Base-by-base conservation (phyloP, 129 eudicot species). In the Saposhnikovia divaricata region DNA sequence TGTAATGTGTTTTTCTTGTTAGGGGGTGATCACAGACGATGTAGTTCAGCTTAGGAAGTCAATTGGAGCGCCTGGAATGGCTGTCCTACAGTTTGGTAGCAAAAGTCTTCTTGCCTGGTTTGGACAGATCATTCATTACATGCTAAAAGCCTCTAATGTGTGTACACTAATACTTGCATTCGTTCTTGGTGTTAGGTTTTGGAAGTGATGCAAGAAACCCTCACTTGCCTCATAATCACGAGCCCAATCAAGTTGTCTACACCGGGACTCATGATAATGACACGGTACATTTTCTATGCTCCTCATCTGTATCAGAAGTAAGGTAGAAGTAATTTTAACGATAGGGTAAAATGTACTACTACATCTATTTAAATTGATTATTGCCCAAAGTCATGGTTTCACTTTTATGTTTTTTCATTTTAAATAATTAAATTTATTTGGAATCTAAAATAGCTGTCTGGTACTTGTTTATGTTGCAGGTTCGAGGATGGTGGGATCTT, bases 201-300 rank as follows among this genome's bases (percentile, higher is more conserved):
- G 98, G 98, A 84, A 92, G 98, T 89, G 98, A 95, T 85, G 89
- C 98, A 48, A 89, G 81, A 83, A 95, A 95, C 80, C 98, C 98
- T 77, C 97, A 95, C 82, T 87, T 92, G 85, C 97, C 97, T 81
- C 98, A 95, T 84, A 92, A 95, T 87, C 98, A 95, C 65, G 94
- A 92, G 83, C 83, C 39, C 42, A 95, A 95, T 85, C 97, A 95
- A 87, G 98, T 95, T 61, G 96, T 95, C 74, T 92, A 95, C 83
- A 90, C 97, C 48, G 98, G 98, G 61, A 95, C 98, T 82, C 98
- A 95, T 82, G 98, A 95, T 81, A 95, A 95, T 86, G 98, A 95
- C 84, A 95, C 98, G 84, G 98, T 95, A 75, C 75, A 39, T 61
- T 78, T 59, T 80, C 59, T 57, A 43, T 78, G 63, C 74, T 59